phyloP scores from a whole-genome alignment of 495 filamentous ascomycete species.

The Daldinia bambusicola region DNA sequence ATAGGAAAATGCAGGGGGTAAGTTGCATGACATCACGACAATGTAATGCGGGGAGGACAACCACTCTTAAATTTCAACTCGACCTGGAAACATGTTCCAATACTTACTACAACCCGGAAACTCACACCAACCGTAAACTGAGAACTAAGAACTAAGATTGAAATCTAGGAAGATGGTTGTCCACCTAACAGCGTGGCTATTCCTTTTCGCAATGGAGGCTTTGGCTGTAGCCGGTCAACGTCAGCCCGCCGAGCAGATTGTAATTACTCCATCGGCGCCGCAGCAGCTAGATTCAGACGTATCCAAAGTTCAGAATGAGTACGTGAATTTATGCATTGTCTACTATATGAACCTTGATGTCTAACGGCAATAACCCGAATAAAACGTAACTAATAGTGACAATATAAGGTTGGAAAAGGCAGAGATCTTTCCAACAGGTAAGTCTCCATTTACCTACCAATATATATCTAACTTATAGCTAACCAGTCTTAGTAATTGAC shows the following conservation, averaged over 20 bases:
- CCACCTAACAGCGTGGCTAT: background rate
- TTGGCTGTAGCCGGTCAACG: slow-evolving; percentile 7
- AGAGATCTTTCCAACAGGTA: slow-evolving; percentile 69
- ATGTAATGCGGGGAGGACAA: slow-evolving; percentile 29
- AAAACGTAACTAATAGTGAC: slow-evolving; percentile 3
- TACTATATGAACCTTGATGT: background rate
- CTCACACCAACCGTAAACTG: too few relatives aligned
- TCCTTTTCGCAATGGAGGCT: slow-evolving; percentile 8
- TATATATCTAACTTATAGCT: background rate
- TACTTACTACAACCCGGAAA: background rate
- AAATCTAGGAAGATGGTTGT: background rate
- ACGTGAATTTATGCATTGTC: background rate
- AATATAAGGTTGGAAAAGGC: slow-evolving; percentile 64
- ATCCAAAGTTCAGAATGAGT: slow-evolving; percentile 35
- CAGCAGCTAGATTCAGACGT: slow-evolving; percentile 15
- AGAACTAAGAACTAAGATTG: background rate
- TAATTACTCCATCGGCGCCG: slow-evolving; percentile 11
- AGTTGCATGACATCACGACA: slow-evolving; percentile 44
- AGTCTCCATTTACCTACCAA: background rate
- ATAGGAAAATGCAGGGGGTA: too few relatives aligned
- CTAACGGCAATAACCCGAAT: background rate
- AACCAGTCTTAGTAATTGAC: slow-evolving; percentile 63
- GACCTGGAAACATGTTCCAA: background rate
- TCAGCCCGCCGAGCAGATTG: slow-evolving; percentile 8
- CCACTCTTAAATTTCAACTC: slow-evolving; percentile 3